Evolutionary conservation across 805 yeast species (phyloP).

Genomic region (Clavispora carvajalis): DNA sequence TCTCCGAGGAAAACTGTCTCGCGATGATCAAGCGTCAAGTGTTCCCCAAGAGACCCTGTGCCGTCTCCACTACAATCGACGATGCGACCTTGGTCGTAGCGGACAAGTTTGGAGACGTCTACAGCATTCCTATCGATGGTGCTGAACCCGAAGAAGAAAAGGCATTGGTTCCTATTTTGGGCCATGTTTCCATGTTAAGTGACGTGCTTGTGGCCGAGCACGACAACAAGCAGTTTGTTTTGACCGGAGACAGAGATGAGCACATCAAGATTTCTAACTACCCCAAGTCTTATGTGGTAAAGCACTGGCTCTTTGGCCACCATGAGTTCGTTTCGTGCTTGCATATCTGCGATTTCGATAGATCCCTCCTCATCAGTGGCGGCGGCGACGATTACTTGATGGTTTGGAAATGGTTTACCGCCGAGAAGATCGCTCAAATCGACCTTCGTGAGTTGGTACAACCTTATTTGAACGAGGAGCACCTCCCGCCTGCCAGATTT

Average conservation of each 20-base stretch:
- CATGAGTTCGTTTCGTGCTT: conserved; percentile 72
- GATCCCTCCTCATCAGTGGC: conserved; percentile 60
- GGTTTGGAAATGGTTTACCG: conserved; percentile 72
- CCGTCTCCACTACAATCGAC: conserved; percentile 55
- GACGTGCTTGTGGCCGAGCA: conserved; percentile 47
- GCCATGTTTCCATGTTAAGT: conserved; percentile 97
- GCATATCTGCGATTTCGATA: conserved; percentile 48
- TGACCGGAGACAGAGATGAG: conserved; percentile 93
- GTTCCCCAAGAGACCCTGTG: conserved; percentile 90
- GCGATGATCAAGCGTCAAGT: conserved; percentile 60
- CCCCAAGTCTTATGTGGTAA: conserved; percentile 74
- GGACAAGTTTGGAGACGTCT: conserved; percentile 96
- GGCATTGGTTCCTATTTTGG: conserved; percentile 62
- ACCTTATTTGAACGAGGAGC: conserved; percentile 47
- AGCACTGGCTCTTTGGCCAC: conserved; percentile 84
- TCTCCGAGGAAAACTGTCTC: conserved; percentile 38
- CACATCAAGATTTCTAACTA: conserved; percentile 81
- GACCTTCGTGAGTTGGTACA: conserved; percentile 39
- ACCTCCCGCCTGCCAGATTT: conserved; percentile 61
- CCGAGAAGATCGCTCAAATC: conserved; percentile 42
- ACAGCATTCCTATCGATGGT: conserved; percentile 45
- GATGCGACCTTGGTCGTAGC: conserved; percentile 60
- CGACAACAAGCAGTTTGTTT: conserved; percentile 45
- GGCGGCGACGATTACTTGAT: conserved; percentile 83
- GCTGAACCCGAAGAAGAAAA: conserved; percentile 38